Base-by-base conservation (phyloP, 768 basidiomycete genomes). In the Boletus insuetus region DNA sequence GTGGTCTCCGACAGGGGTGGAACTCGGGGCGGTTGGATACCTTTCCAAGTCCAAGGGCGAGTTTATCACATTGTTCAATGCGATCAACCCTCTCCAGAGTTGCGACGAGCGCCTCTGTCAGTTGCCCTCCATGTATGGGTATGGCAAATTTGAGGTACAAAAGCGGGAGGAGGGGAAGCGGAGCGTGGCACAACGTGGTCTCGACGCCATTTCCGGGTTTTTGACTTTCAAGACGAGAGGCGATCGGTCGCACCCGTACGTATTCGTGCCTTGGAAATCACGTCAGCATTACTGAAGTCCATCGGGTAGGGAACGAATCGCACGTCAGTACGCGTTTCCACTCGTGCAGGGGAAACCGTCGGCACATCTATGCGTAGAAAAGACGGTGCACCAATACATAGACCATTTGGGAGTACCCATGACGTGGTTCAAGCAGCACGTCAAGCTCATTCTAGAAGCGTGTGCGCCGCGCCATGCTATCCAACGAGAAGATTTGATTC, bases 21-120 rank as follows among this genome's bases (percentile, higher is more conserved):
- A 77, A 13, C 70, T 91, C 3, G 91, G 91, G 8, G 83, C 85
- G 3, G 85, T 93, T 10, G 91, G 91, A 3, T 94, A 87, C 66
- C 71, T 91, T 24, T 76, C 75, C 34, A 69, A 71, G n/a, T 76
- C 75, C 34, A 69, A 71, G n/a, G 91, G 90, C 3, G 70, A 73
- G 43, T 94, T 94, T 59, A 71, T 89, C 54, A 85, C 83, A 9
- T 74, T 92, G 8, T 84, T 91, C 71, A 88, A 91, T 67, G 81
- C 86, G 2, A 78, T 83, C 65, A 73, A 79, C 49, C 85, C 83
- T 6, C 68, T 71, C 38, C 77, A 77, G 56, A 74, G 81, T 8
- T 65, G 71, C 2, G 73, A 77, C 22, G 78, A 76, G 6, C 61
- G 63, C 6, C 74, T 81, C 29, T 74, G 72, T 53, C 70, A 64